Base-by-base conservation (phyloP, 208 protist genomes). In the Leishmania martiniquensis region DNA sequence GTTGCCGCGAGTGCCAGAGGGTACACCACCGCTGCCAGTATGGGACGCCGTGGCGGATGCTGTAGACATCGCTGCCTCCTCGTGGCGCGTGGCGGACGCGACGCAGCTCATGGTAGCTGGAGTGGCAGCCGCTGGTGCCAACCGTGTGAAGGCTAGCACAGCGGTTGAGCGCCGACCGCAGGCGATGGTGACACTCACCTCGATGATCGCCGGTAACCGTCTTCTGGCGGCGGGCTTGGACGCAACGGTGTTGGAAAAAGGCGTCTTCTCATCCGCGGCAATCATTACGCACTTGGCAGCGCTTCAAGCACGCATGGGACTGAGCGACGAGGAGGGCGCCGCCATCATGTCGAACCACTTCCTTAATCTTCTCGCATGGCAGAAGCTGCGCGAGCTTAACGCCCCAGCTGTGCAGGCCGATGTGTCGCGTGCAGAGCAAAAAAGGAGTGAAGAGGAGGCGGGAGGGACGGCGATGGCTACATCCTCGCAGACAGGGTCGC, bases 311-410 rank as follows among this genome's bases (percentile, higher is more conserved):
- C 82, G 86, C 22, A 82, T 81, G 25, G 81, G 81, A 17, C 81
- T 95, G 5, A 86, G 57, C 44, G 87, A 87, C 17, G 81, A 84
- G 67, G 90, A 95, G 70, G 80, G 85, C 17, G 85, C 85, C 39
- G 81, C 87, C 22, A 85, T 97, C 20, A 92, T 95, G 88, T 89
- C 87, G 37, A 95, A 95, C 52, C 92, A 96, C 78, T 97, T 97
- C 72, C 90, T 97, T 52, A 97, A 97, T 74, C 79, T 97, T 32
- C 84, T 96, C 62, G 92, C 91, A 10, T 97, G 92, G 92, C 75
- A 83, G 55, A 92, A 87, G 59, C 82, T 96, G 60, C 67, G 84
- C 5, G 94, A 97, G 63, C 87, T 93, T 55, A 96, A 96, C 76
- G 81, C 83, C 4, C 59, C 42, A 1, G 69, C 0, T 10, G 6